phyloP scores from a whole-genome alignment of 108 stramenopile genomes.

The Seminavis robusta region DNA sequence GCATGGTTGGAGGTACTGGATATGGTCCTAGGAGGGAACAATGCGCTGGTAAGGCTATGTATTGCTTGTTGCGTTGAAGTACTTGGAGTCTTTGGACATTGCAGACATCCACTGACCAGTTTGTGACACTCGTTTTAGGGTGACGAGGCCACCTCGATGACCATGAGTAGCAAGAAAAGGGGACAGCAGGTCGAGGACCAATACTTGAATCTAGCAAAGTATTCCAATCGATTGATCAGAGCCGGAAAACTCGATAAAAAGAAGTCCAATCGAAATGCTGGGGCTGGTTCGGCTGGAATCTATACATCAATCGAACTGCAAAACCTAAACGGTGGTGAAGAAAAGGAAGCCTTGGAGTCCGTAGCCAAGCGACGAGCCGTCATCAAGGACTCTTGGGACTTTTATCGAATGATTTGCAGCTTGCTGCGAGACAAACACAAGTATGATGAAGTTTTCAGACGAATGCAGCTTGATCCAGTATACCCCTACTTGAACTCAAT shows the following conservation, averaged over 20 bases:
- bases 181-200: conserved; percentile 71
- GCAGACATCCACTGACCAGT: not conserved
- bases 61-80: not conserved
- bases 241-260: conserved; percentile 44
- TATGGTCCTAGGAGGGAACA: conserved; percentile 63
- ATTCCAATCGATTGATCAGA: conserved; percentile 80
- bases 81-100: not conserved
- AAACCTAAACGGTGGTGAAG: conserved; percentile 57
- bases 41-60: not conserved
- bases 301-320: conserved; percentile 62
- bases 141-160: no score
- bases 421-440: conserved; percentile 72
- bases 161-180: no score
- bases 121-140: no score
- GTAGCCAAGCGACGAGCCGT: conserved; percentile 87
- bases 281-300: conserved; percentile 61
- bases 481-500: conserved; percentile 80
- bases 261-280: conserved; percentile 22
- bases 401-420: conserved; percentile 82
- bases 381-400: conserved; percentile 88
- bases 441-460: conserved; percentile 80
- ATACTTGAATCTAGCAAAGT: conserved; percentile 75
- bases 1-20: conserved; percentile 82
- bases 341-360: conserved; percentile 76
- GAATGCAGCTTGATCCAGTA: conserved; percentile 76